A percentile compares a stretch with the other conserved stretches of the same genome.
Evolutionary conservation across 768 basidiomycete species (phyloP).

Genomic region (Pleurotus platypus): DNA sequence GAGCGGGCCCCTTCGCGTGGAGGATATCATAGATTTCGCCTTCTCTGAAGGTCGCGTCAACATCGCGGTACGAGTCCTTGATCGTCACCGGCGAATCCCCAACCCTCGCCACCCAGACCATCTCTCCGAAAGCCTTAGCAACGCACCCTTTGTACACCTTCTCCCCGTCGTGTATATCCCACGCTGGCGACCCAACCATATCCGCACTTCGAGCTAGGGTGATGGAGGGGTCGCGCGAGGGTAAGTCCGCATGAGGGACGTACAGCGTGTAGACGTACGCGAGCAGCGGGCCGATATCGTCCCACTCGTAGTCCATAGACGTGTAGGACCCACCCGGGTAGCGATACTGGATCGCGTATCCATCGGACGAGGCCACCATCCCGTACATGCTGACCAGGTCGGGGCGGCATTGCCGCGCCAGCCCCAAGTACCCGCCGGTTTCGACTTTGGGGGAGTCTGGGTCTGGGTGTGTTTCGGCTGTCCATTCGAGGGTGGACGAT

Average conservation of each 20-base stretch:
- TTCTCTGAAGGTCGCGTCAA: background rate
- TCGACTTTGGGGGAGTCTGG: background rate
- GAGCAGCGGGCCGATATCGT: background rate
- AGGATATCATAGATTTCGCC: constrained; percentile 4
- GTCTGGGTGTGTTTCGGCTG: background rate
- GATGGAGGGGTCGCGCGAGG: background rate
- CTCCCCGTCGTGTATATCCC: background rate
- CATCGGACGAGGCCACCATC: background rate
- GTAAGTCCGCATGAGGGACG: background rate
- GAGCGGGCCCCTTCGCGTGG: background rate
- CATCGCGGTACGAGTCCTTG: constrained; percentile 1
- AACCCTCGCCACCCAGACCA: constrained; percentile 3
- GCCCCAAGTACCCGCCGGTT: background rate
- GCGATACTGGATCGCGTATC: background rate
- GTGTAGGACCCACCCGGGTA: constrained; percentile 1
- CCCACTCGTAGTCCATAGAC: background rate
- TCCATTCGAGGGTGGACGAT: too few species aligned
- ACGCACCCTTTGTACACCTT: background rate
- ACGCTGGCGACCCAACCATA: background rate
- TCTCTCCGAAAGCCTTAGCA: constrained; percentile 4
- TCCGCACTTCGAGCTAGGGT: background rate
- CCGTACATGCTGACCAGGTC: constrained; percentile 4
- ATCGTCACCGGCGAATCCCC: background rate
- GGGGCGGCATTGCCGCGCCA: constrained; percentile 9
- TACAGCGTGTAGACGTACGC: constrained; percentile 8